Percentiles rank a stretch among this genome's conserved stretches.
These are phyloP conservation scores for Stagonosporopsis vannaccii DNA, from an alignment of 2,329 filamentous ascomycete genomes.

Conservation along the genomic window DNA sequence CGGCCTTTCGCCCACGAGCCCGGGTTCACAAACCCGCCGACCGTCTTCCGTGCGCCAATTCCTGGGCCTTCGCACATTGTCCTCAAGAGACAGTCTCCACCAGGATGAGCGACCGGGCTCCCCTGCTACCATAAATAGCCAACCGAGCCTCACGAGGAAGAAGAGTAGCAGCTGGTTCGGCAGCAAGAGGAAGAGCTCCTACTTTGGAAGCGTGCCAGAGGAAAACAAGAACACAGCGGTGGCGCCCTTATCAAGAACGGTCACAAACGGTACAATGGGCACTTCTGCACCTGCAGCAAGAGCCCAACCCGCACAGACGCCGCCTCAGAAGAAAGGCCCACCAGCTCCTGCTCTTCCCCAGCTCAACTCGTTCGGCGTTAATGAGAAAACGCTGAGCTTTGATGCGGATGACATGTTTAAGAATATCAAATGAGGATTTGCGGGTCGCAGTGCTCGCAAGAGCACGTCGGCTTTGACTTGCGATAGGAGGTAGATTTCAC, in stretches of 20 bases:
- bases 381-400: constrained; percentile 42
- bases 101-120: constrained; percentile 47
- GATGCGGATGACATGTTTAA: constrained; percentile 52
- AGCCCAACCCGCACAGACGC: constrained; percentile 8
- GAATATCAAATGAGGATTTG: constrained; percentile 44
- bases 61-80: constrained; percentile 48
- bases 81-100: constrained; percentile 45
- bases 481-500: constrained; percentile 37
- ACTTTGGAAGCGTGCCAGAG: constrained; percentile 45
- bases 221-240: constrained; percentile 33
- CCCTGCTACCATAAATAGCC: constrained; percentile 45
- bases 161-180: constrained; percentile 53
- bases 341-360: constrained; percentile 51
- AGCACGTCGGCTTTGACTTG: constrained; percentile 7
- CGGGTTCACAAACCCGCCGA: constrained; percentile 28
- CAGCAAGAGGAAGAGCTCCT: constrained; percentile 45
- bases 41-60: constrained; percentile 52
- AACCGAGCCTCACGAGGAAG: constrained; percentile 43
- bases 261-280: constrained; percentile 30
- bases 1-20: constrained; percentile 43
- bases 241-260: constrained; percentile 6
- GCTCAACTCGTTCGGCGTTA: constrained; percentile 47
- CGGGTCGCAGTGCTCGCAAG: background rate
- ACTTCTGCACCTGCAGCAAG: constrained; percentile 13
- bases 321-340: constrained; percentile 42